Base-by-base conservation (phyloP, 2,329 filamentous ascomycete genomes). In the Pseudopithomyces chartarum region DNA sequence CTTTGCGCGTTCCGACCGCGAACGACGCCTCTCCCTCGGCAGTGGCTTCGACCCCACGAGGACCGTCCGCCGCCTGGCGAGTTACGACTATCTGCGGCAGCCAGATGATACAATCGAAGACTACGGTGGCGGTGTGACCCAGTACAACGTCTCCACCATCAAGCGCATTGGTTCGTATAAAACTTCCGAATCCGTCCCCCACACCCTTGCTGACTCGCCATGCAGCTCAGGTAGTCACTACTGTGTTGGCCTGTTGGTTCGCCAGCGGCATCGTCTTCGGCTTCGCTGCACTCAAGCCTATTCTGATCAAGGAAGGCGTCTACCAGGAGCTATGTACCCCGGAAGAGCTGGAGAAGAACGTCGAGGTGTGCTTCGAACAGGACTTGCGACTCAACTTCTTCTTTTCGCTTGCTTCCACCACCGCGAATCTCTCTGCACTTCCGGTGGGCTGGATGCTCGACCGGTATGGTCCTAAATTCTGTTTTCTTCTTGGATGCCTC, bases 61-160 rank as follows among this genome's bases (percentile, higher is more conserved):
- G 60, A 68, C 71, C 8, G 58, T 81, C 39, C 71, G 76, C 46
- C 70, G 75, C 42, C 68, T 78, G 32, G 71, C 82, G 55, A 80
- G 77, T 62, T 82, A 82, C 62, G 81, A 84, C 75, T 75, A 79
- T 2, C 68, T 84, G 32, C 77, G 79, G 20, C 70, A 70, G 11
- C 71, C 76, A 3, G 66, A 73, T 3, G 70, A 74, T 33, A 71
- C 71, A 2, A 20, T 53, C 5, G 78, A 80, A 36, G 75, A 77
- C 22, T 72, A 78, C 44, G 74, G 77, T 32, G 74, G 78, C 29
- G 79, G 77, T 22, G 74, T 81, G 50, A 79, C 80, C 20, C 79
- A 79, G 8, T 84, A 84, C 67, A 79, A 82, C 56, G 78, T 83
- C 20, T 78, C 80, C 3, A 73, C 64, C 11, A 46, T 58, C 38